Evolutionary conservation across 2,329 filamentous ascomycete species (phyloP), one percentile per base, ranked within the genome.

Genomic region (Beauveria bassiana): DNA sequence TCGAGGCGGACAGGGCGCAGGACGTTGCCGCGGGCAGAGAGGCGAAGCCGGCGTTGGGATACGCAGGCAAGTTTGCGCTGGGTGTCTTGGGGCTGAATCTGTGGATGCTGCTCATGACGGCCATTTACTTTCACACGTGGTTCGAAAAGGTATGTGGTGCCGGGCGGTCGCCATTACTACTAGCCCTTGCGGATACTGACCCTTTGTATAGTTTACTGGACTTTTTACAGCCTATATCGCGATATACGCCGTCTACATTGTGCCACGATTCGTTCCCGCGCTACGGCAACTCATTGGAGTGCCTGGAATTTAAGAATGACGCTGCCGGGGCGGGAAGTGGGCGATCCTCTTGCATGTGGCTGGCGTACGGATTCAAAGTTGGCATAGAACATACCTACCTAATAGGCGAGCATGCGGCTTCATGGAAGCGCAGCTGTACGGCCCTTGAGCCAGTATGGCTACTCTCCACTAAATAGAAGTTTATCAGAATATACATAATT

Each of bases 61-160:
- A 82, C 56, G 75, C 81, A 9, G 75, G 76, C 67, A 78, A 84
- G 79, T 77, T 88, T 66, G 83, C 86, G 65, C 75, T 81, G 26
- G 81, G 70, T 0, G 85, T 97, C 28, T 82, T 89, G 20, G 86
- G 75, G 0, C 69, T 97, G 70, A 91, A 88, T 70, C 84, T 87
- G 78, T 98, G 95, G 91, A 99, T 99, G 95, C 75, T 99, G 72
- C 80, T 98, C 64, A 99, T 99, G 95, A 99, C 95, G 46, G 93
- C 93, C 3, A 93, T 96, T 45, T 99, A 93, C 80, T 99, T 99
- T 70, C 95, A 99, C 74, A 99, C 95, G 0, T 98, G 93, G 93
- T 87, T 96, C 69, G 95, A 99, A 78, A 99, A 98, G 88, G 88
- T 90, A 69, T 70, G 81, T 72, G 20, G 14, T n/a, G 22, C 22